Conservation (phyloP, 805 yeast genomes). For the Saturnispora serradocipensis region DNA sequence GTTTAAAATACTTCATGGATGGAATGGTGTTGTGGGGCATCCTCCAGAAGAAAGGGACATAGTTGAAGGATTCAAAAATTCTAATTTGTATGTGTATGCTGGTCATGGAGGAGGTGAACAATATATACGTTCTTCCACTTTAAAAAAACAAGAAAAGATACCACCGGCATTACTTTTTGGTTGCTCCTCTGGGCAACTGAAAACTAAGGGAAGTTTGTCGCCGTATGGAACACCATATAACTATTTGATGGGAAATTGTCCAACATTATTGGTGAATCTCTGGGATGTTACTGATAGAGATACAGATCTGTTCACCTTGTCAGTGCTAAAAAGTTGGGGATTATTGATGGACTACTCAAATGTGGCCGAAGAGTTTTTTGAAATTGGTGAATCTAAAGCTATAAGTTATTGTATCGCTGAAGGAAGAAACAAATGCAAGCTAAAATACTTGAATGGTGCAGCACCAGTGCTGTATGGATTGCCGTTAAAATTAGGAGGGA, state of each 20-base stretch:
- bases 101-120: conserved; percentile 99
- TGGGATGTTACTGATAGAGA: conserved; percentile 99
- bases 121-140: conserved; percentile 47
- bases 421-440: conserved; percentile 60
- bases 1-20: conserved; percentile 32
- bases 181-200: conserved; percentile 76
- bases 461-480: conserved; percentile 90
- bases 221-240: conserved; percentile 71
- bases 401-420: conserved; percentile 48
- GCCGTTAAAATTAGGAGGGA: conserved; percentile 38
- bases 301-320: conserved; percentile 66
- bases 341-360: conserved; percentile 29
- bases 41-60: conserved; percentile 53
- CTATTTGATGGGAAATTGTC: conserved; percentile 73
- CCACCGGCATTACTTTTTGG: conserved; percentile 73
- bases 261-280: conserved; percentile 72
- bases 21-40: conserved; percentile 46
- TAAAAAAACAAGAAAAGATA: conserved; percentile 35
- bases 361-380: conserved; percentile 12
- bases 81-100: conserved; percentile 58
- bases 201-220: conserved; percentile 49
- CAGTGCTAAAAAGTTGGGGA: conserved; percentile 61
- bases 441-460: conserved; percentile 77
- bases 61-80: conserved; percentile 30
- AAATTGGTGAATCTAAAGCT: conserved; percentile 16